Evolutionary conservation across 192 early-diverging fungal species (phyloP).

Genomic region (Entomortierella lignicola): DNA sequence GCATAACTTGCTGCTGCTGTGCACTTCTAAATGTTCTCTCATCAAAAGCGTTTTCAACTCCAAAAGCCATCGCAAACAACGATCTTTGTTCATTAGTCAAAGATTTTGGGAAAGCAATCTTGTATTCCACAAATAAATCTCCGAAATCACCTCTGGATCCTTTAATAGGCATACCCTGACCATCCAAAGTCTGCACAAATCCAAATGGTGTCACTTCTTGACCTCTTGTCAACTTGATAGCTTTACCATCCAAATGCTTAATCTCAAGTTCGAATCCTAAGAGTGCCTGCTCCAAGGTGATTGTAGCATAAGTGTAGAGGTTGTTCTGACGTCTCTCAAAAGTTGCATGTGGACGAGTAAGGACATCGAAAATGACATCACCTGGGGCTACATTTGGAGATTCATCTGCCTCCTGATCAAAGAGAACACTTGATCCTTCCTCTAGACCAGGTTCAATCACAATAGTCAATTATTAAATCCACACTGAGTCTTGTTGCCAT

Average conservation of each 20-base stretch:
- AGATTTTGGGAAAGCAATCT: conserved; percentile 78
- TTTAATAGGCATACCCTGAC: conserved; percentile 90
- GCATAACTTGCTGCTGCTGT: conserved; percentile 21
- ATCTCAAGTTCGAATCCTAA: conserved; percentile 84
- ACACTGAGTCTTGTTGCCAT: conserved; percentile 86
- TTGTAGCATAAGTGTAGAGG: conserved; percentile 80
- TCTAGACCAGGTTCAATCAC: conserved; percentile 86
- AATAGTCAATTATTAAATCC: conserved; percentile 81
- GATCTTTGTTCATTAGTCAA: conserved; percentile 29
- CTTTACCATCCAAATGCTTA: conserved; percentile 83
- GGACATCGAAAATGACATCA: conserved; percentile 84
- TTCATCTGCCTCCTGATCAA: conserved; percentile 94
- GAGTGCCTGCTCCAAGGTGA: conserved; percentile 82
- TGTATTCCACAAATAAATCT: conserved; percentile 90
- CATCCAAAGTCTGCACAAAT: conserved; percentile 81
- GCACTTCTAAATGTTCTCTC: conserved; percentile 12
- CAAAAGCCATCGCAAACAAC: conserved; percentile 25
- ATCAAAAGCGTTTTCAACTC: conserved; percentile 22
- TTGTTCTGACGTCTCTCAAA: conserved; percentile 83
- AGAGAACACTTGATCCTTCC: conserved; percentile 67
- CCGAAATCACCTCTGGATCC: conserved; percentile 70
- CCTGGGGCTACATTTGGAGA: conserved; percentile 90
- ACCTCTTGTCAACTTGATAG: conserved; percentile 73
- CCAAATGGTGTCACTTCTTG: conserved; percentile 69
- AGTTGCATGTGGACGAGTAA: conserved; percentile 72